Evolutionary conservation across 257 asterid genomes (phyloP), one percentile per base, ranked within the genome.

Genomic region (Coffea eugenioides): DNA sequence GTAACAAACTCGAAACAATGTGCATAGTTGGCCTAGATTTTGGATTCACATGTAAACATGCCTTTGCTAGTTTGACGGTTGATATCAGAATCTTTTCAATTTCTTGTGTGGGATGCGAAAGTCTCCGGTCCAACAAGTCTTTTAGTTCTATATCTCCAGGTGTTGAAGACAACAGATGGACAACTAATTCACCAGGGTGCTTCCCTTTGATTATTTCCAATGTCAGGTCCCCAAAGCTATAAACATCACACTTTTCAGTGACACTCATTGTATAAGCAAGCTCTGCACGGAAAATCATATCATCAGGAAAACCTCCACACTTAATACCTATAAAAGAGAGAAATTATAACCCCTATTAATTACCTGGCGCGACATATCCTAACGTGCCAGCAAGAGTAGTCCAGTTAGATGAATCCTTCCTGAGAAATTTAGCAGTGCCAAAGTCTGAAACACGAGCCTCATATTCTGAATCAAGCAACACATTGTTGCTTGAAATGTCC

Each of bases 201-300:
- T 34, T 57, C 3, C 88, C 88, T 73, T 75, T 76, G 2, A 85
- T 62, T 68, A 85, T 84, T 83, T 87, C 88, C 8, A 87, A 36
- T 14, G 84, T 61, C 6, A 87, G 46, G 11, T 83, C 83, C 3
- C 90, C 88, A 59, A 85, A 87, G 76, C 90, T 87, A 73, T 80
- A 87, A 3, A 85, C 85, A 67, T 87, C 88, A 49, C 84, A 80
- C 6, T 71, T 86, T 48, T 79, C 82, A 5, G 43, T 73, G 59
- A 81, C 80, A 34, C 46, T 64, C 77, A 73, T 52, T 3, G 85
- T 72, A 49, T 81, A 83, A 9, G 89, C 82, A 72, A 83, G 80
- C 74, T 83, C 70, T 69, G 76, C 43, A 51, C 54, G 54, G 54
- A 49, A 9, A 8, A 13, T 49, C 54, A 48, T 3, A 2, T 48